Conservation (phyloP, 805 yeast genomes). For the Tetrapisispora nanseiensis region DNA sequence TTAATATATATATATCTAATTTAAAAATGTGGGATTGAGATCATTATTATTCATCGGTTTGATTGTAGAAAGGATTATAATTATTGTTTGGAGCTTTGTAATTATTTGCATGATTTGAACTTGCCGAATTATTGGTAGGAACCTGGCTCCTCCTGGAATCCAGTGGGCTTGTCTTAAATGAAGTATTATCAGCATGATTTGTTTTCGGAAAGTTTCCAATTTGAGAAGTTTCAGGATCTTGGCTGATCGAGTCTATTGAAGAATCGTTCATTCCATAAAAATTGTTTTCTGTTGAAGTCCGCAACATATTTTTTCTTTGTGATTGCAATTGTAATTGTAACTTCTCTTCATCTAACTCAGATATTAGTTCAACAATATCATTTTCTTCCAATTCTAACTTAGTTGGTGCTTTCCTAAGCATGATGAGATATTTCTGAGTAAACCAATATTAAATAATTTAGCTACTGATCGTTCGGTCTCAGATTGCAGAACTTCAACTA, state of each 20-base stretch:
- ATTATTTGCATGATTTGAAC: not conserved
- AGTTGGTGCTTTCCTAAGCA: conserved; percentile 69
- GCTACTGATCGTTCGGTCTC: too few species aligned
- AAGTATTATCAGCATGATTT: conserved; percentile 3
- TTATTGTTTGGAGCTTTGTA: not conserved
- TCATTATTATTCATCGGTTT: not conserved
- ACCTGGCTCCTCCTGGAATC: conserved; percentile 5
- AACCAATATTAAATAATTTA: too few species aligned
- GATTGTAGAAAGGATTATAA: conserved; percentile 3
- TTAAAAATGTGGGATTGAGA: not conserved
- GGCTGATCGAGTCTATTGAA: not conserved
- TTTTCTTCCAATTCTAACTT: conserved; percentile 57
- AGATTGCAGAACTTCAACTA: too few species aligned
- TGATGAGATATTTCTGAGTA: too few species aligned
- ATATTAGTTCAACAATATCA: conserved; percentile 37
- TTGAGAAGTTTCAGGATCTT: not conserved
- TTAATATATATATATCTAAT: not conserved
- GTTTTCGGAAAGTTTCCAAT: not conserved
- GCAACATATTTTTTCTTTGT: conserved; percentile 16
- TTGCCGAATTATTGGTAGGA: not conserved
- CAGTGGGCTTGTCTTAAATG: conserved; percentile 11
- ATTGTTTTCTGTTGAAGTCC: conserved; percentile 8
- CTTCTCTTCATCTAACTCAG: conserved; percentile 21
- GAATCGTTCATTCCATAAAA: conserved; percentile 2
- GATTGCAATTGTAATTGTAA: conserved; percentile 16